Base-by-base conservation (phyloP, 1,139 yeast species). In the Martiniozyma asiatica region DNA sequence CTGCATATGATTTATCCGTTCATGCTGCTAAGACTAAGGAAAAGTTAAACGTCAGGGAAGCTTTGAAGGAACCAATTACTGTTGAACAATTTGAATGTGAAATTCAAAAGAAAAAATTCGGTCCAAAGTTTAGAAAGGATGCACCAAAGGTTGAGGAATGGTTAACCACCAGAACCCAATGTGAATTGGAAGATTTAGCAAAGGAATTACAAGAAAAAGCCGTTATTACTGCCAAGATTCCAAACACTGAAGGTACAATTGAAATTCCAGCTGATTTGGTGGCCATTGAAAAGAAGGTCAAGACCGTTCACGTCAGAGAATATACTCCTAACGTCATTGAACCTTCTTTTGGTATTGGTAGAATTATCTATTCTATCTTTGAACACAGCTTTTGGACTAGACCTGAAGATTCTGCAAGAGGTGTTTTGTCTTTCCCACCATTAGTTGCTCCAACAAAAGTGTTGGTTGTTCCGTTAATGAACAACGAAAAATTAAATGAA, bases 281-380 rank as follows among this genome's bases (percentile, higher is more conserved):
- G 43, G 65, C 65, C 42, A 82, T 89, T 53, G 84, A 70, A 47
- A 74, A 80, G 64, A 78, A 73, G 49, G 73, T 78, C 34, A 76
- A 74, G 53, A 77, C 79, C 32, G 94, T 84, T 60, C 94, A 87
- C 56, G 68, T 89, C 36, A 82, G 98, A 55, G 98, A 92, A 61
- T 92, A 63, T 61, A 82, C 87, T 44, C 99, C 99, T 41, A 87
- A 84, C 54, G 99, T 92, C 38, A 92, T 92, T 51, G 99, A 92
- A 63, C 99, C 99, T 41, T 92, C 99, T 6, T 92, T 92, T 51
- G 99, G 99, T 70, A 81, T 92, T 54, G 98, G 98, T 40, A 89
- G 99, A 66, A 84, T 92, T 54, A 65, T 92, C 43, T 92, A 92
- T 63, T 71, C 95, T 27, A 61, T 89, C 44, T 79, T 87, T 52